phyloP scores from a whole-genome alignment of 331 rosid genomes.

The Phaseolus coccineus region DNA sequence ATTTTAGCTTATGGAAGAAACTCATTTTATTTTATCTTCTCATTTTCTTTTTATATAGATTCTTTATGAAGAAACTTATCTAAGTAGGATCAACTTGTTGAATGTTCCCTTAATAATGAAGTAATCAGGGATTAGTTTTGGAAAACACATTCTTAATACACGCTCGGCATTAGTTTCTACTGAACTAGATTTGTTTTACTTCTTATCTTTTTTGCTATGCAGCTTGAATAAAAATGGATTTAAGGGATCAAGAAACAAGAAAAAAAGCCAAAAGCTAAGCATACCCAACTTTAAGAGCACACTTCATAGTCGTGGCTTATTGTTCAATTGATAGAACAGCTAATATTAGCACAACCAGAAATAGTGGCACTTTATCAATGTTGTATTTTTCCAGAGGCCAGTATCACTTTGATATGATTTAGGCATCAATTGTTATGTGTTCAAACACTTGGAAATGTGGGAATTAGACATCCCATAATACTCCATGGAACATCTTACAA shows the following conservation, averaged over 20 bases:
- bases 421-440: no score
- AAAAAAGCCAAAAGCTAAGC: neutral
- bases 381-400: neutral
- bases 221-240: neutral
- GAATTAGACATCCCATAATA: no score
- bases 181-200: conserved; percentile 18
- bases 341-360: neutral
- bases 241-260: neutral
- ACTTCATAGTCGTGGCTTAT: neutral
- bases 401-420: neutral
- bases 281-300: conserved; percentile 8
- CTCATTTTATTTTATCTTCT: no score
- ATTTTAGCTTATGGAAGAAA: no score
- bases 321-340: neutral
- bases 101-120: neutral
- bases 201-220: neutral
- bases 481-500: no score
- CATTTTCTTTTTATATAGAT: no score
- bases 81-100: neutral
- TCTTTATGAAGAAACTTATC: no score
- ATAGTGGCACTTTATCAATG: neutral
- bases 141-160: neutral
- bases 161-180: neutral
- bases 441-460: no score
- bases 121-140: neutral